Evolutionary conservation across 2,329 filamentous ascomycete genomes (phyloP).

Genomic region (Xylaria sp.): DNA sequence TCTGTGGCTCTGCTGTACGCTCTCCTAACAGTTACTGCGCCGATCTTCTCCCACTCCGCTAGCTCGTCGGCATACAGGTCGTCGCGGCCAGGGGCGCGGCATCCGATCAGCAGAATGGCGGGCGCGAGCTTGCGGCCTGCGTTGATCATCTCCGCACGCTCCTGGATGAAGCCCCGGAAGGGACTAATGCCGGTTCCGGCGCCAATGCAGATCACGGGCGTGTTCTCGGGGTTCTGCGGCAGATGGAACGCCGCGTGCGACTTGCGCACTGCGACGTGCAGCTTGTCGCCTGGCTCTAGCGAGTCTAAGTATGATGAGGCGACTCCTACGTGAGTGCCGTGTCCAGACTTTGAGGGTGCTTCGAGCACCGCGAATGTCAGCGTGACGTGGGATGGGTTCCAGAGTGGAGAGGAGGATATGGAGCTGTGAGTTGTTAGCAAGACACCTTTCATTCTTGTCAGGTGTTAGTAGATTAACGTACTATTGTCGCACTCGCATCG

Average conservation of each 20-base stretch:
- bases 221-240: constrained; percentile 57
- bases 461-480: constrained; percentile 59
- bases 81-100: constrained; percentile 65
- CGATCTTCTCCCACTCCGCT: constrained; percentile 67
- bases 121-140: constrained; percentile 66
- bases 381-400: constrained; percentile 65
- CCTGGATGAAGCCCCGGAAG: constrained; percentile 52
- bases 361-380: constrained; percentile 77
- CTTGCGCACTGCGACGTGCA: constrained; percentile 53
- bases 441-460: not conserved
- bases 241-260: constrained; percentile 60
- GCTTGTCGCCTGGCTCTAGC: constrained; percentile 56
- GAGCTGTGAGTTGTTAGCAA: constrained; percentile 56
- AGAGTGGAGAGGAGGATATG: constrained; percentile 78
- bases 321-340: constrained; percentile 66
- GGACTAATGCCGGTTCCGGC: constrained; percentile 64
- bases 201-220: constrained; percentile 62
- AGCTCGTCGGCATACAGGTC: constrained; percentile 70
- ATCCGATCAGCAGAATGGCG: constrained; percentile 74
- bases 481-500: constrained; percentile 83
- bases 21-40: constrained; percentile 69
- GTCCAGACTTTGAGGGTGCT: constrained; percentile 62
- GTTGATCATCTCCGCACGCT: constrained; percentile 64
- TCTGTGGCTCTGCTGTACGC: constrained; percentile 65
- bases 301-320: constrained; percentile 69